Base-by-base conservation (phyloP, 768 basidiomycete species). In the Agaricus blazei region DNA sequence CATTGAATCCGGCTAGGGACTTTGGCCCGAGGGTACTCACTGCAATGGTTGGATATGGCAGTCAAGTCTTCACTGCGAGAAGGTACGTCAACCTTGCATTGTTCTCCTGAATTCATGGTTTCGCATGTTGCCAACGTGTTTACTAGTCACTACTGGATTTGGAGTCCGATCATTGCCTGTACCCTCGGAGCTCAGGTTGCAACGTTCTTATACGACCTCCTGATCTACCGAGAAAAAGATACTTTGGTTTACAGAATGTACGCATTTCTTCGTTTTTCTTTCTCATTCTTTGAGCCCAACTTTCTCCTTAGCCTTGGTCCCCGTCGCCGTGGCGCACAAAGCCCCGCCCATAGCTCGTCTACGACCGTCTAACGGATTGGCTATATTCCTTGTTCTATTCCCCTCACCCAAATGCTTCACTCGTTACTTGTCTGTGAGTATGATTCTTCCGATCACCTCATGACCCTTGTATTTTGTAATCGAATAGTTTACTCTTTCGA, bases 61-160 rank as follows among this genome's bases (percentile, higher is more conserved):
- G 54, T 31, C 59, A 61, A n/a, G 75, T 77, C 9, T 75, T 60
- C 57, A 68, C 65, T n/a, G 71, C 67, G 58, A 63, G 72, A 58
- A 66, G 69, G 72, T 78, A 44, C 79, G 65, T 19, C 42, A 0
- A 9, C 31, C 3, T 29, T 9, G 19, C 19, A 19, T 19, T 19
- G 19, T 26, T 51, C 40, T 23, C 8, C 14, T 2, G 7, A 7
- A 11, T 34, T 4, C 4, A 6, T 24, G 11, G 24, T 24, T 46
- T 6, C 11, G 14, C 14, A 38, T 12, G 28, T 45, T 31, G 42
- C 27, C 48, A 3, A 53, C 48, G 19, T 31, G 29, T 28, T 19
- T 43, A 5, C 40, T 66, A 79, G 75, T 59, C 85, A 88, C 59
- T 88, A 87, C 64, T 88, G 85, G 87, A 52, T 88, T n/a, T 89